A percentile compares a stretch with the other conserved stretches of the same genome.
Conservation (phyloP, 306 rosid genomes). For the Glycine soja region DNA sequence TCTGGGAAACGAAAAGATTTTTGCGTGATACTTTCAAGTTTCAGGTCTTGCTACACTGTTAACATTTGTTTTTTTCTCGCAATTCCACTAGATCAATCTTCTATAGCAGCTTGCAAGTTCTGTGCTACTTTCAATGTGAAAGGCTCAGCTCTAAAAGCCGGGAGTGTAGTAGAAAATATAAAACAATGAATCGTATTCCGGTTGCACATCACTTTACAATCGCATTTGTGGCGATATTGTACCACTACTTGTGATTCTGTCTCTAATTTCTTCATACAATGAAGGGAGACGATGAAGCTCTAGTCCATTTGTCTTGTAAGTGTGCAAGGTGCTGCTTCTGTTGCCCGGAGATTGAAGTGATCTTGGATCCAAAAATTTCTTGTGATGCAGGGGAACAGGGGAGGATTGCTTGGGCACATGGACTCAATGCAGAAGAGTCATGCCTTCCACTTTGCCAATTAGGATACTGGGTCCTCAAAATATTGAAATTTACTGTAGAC, state of each 20-base stretch:
- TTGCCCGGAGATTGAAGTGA: constrained; percentile 53
- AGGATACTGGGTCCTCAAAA: constrained; percentile 52
- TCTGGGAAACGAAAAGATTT: constrained; percentile 3
- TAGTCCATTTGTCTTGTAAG: constrained; percentile 48
- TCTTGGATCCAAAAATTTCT: constrained; percentile 56
- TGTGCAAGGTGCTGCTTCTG: constrained; percentile 59
- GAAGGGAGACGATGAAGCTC: constrained; percentile 55
- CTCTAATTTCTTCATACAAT: constrained; percentile 51
- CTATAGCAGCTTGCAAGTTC: not conserved
- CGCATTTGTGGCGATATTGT: too few relatives aligned
- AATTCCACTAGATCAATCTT: not conserved
- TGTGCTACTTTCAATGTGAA: not conserved
- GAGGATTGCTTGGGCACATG: constrained; percentile 10
- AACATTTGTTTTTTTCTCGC: not conserved
- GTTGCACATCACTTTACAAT: constrained; percentile 53
- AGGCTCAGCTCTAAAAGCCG: constrained; percentile 22
- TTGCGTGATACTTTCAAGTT: not conserved
- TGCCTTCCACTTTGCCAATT: constrained; percentile 65
- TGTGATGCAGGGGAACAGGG: constrained; percentile 41
- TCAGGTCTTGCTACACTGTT: constrained; percentile 3
- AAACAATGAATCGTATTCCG: constrained; percentile 34
- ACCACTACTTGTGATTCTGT: constrained; percentile 41
- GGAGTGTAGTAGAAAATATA: constrained; percentile 21
- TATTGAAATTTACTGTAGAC: constrained; percentile 48
- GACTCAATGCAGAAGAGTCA: constrained; percentile 40